Percentiles rank a stretch among this genome's conserved stretches.
These are phyloP conservation scores for Mucuna pruriens DNA, from an alignment of 306 rosid species.

Conservation along the genomic window DNA sequence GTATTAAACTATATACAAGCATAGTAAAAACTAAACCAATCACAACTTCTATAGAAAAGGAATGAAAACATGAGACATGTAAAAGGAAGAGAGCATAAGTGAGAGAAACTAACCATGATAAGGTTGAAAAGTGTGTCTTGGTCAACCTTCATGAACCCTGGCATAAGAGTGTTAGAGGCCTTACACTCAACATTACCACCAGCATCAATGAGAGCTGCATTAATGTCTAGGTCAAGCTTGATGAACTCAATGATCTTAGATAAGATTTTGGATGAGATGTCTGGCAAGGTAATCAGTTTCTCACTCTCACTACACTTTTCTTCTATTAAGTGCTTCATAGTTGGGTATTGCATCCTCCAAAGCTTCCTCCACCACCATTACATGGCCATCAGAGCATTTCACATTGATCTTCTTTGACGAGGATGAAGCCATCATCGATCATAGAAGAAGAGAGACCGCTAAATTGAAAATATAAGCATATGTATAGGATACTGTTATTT, in stretches of 20 bases:
- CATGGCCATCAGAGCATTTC: neutral
- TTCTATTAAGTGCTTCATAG: neutral
- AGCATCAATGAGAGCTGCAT: neutral
- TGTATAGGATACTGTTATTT: neutral
- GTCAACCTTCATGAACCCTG: neutral
- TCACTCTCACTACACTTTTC: neutral
- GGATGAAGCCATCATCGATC: neutral
- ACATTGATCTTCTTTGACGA: neutral
- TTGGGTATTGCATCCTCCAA: neutral
- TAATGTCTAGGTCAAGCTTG: neutral
- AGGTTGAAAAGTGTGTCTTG: neutral
- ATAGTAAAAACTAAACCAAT: neutral
- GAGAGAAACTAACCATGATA: neutral
- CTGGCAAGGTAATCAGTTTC: neutral
- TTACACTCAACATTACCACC: neutral
- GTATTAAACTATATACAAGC: too few relatives aligned
- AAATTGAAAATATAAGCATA: neutral
- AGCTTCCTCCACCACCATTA: neutral
- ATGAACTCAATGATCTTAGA: neutral
- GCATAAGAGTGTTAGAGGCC: neutral
- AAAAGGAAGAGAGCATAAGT: too few relatives aligned
- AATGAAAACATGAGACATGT: neutral
- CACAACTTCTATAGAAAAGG: neutral
- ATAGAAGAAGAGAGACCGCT: neutral
- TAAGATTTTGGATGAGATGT: neutral